A percentile compares a stretch with the other conserved stretches of the same genome.
These are phyloP conservation scores for Fraxinus dipetala DNA, from an alignment of 305 asterid species.

Conservation along the genomic window DNA sequence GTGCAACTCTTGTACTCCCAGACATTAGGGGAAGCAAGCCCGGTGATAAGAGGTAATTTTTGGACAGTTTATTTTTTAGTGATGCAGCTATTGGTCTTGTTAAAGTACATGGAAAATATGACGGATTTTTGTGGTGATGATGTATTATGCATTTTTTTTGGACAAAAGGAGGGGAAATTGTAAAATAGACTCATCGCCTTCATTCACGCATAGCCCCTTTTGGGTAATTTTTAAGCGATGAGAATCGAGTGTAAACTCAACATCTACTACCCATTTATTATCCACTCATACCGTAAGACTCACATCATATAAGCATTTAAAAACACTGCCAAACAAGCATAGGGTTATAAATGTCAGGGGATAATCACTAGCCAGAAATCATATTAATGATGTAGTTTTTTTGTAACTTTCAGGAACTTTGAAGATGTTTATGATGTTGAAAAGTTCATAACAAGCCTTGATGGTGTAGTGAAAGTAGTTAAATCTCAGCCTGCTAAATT, in stretches of 20 bases:
- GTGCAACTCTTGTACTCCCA: slow-evolving; percentile 89
- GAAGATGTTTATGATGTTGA: slow-evolving; percentile 44
- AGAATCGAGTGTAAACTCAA: background rate
- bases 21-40: slow-evolving; percentile 83
- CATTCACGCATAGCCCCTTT: background rate
- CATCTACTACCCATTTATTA: no score
- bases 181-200: background rate
- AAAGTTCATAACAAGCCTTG: slow-evolving; percentile 36
- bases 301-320: no score
- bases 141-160: background rate
- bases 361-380: background rate
- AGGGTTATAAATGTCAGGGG: background rate
- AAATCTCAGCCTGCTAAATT: slow-evolving; percentile 54
- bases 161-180: background rate
- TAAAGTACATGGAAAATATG: background rate
- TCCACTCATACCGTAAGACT: no score
- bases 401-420: slow-evolving; percentile 36
- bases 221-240: background rate
- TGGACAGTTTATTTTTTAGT: background rate
- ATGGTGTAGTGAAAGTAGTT: slow-evolving; percentile 79
- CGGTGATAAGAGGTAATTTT: slow-evolving; percentile 56
- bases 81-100: background rate
- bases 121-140: background rate
- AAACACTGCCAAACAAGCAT: no score
- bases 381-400: background rate